These are phyloP conservation scores for Carpinus fangiana DNA, from an alignment of 306 rosid genomes.

Conservation along the genomic window DNA sequence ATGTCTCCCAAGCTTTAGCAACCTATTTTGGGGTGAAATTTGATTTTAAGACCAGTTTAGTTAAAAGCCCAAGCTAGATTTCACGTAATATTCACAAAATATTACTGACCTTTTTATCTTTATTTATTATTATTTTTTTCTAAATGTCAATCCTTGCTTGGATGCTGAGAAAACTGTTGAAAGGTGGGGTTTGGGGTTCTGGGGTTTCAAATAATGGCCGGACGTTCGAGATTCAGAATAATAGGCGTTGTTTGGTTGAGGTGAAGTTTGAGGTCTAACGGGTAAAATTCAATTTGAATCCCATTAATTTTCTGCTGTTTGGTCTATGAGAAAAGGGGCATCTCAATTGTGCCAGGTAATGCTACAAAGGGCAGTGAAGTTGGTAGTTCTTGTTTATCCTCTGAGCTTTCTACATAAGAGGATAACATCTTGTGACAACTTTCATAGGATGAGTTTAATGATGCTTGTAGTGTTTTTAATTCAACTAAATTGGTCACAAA, in stretches of 20 bases:
- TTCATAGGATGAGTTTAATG: no score
- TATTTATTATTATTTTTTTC: background rate
- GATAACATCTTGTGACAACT: no score
- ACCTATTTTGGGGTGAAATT: no score
- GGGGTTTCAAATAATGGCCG: background rate
- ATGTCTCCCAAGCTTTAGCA: no score
- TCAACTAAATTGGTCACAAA: no score
- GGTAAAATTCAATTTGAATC: background rate
- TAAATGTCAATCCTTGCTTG: background rate
- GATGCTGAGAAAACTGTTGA: background rate
- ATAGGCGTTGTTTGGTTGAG: background rate
- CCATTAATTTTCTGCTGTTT: background rate
- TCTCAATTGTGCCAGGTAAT: background rate
- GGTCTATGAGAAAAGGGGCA: background rate
- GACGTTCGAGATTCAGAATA: background rate
- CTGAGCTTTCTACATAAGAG: no score
- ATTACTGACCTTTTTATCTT: background rate
- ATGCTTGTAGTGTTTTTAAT: no score
- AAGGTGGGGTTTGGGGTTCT: background rate
- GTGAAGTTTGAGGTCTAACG: background rate
- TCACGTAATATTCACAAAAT: no score
- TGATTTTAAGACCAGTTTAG: no score
- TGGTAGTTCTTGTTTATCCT: no score
- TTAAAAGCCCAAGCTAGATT: no score
- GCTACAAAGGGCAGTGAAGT: background rate